Percentiles rank a stretch among this genome's conserved stretches.
These are phyloP conservation scores for Cercospora sp. DNA, from an alignment of 2,329 filamentous ascomycete genomes.

Conservation along the genomic window DNA sequence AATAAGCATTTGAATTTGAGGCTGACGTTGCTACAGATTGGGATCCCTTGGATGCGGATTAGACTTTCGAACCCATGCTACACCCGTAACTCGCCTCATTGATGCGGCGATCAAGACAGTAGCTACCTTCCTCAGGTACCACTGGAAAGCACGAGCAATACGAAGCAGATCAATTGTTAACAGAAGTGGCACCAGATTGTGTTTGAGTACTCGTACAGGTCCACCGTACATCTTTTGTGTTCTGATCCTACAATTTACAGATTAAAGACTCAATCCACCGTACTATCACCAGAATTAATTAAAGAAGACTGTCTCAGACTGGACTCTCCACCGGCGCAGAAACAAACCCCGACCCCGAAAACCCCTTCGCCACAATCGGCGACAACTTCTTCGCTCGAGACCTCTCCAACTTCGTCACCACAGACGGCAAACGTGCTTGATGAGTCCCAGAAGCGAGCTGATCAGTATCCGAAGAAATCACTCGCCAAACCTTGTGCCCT, in stretches of 20 bases:
- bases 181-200: neutral
- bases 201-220: neutral
- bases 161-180: neutral
- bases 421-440: neutral
- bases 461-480: neutral
- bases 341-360: neutral
- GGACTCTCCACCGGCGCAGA: neutral
- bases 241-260: neutral
- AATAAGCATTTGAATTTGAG: neutral
- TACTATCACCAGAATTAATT: neutral
- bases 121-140: neutral
- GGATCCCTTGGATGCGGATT: constrained; percentile 38
- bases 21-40: constrained; percentile 31
- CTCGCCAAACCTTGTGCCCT: neutral
- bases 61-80: neutral
- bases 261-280: neutral
- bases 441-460: neutral
- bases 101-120: neutral
- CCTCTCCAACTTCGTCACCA: neutral
- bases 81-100: neutral
- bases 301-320: neutral
- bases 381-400: neutral
- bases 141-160: neutral
- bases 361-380: neutral
- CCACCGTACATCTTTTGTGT: neutral